A percentile compares a stretch with the other conserved stretches of the same genome.
Evolutionary conservation across 345 rosid species (phyloP).

Genomic region (Eucalyptus tenuipes): DNA sequence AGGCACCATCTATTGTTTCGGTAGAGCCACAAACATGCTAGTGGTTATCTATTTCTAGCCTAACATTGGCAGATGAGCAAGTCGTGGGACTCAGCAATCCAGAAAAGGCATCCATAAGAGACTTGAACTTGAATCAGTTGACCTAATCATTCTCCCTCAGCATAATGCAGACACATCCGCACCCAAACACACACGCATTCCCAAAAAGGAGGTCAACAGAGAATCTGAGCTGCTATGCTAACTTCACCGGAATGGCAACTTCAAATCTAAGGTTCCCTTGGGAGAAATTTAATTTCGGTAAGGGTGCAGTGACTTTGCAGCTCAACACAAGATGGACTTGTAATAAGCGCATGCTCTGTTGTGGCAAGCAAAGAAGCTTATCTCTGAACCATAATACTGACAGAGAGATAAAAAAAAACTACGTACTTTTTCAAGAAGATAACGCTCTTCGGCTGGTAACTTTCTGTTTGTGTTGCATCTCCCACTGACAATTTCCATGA

Average conservation of each 20-base stretch:
- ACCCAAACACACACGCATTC: neutral
- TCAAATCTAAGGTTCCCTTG: neutral
- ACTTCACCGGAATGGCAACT: neutral
- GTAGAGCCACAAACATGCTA: neutral
- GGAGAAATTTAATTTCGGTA: neutral
- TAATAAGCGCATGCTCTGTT: neutral
- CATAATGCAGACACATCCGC: neutral
- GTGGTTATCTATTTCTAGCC: neutral
- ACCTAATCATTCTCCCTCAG: neutral
- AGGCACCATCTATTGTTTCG: neutral
- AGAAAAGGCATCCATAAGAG: neutral
- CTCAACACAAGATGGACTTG: neutral
- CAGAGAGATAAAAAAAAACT: neutral
- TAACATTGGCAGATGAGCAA: neutral
- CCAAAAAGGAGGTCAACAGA: neutral
- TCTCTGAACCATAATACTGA: neutral
- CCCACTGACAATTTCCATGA: slow-evolving; percentile 59
- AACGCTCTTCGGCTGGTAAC: slow-evolving; percentile 27
- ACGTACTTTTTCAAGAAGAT: slow-evolving; percentile 60
- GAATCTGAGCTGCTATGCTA: neutral
- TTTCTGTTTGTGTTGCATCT: slow-evolving; percentile 39
- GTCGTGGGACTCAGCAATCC: neutral
- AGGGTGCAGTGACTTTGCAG: neutral
- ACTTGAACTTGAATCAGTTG: neutral
- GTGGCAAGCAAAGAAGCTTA: neutral